Evolutionary conservation across 306 rosid species (phyloP).

Genomic region (Vigna hirtella): DNA sequence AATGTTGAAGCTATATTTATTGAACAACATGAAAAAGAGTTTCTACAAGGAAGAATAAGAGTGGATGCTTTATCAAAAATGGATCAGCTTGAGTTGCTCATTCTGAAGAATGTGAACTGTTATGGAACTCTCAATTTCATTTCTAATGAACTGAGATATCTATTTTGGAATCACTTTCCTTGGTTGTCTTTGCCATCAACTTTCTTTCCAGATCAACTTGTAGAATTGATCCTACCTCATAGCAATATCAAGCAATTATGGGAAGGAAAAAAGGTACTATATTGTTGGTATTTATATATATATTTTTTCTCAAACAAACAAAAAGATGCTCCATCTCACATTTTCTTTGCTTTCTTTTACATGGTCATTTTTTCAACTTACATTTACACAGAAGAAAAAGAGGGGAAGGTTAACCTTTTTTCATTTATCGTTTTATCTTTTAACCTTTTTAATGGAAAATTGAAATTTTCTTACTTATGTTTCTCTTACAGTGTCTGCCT

Average conservation of each 20-base stretch:
- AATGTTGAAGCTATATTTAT: constrained; percentile 6
- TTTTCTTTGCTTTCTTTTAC: background rate
- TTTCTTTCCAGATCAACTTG: background rate
- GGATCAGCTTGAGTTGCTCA: background rate
- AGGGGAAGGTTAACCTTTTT: background rate
- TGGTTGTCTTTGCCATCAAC: constrained; percentile 9
- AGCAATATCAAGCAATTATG: constrained; percentile 8
- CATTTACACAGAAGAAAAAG: background rate
- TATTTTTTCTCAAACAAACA: background rate
- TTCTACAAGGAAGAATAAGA: background rate
- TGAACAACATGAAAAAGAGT: background rate
- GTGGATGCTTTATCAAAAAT: constrained; percentile 2
- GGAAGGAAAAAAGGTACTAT: constrained; percentile 28
- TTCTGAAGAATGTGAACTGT: background rate
- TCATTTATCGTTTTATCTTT: background rate
- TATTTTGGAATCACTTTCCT: background rate
- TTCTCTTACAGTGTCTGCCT: background rate
- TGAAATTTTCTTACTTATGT: background rate
- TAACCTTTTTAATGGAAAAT: background rate
- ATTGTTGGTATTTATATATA: background rate
- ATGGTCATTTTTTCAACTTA: background rate
- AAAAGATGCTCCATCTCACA: background rate
- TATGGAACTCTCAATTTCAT: background rate
- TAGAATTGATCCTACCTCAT: background rate
- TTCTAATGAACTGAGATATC: background rate